Conservation (phyloP, 2,329 filamentous ascomycete species). For the Emmonsiellopsis sp. region DNA sequence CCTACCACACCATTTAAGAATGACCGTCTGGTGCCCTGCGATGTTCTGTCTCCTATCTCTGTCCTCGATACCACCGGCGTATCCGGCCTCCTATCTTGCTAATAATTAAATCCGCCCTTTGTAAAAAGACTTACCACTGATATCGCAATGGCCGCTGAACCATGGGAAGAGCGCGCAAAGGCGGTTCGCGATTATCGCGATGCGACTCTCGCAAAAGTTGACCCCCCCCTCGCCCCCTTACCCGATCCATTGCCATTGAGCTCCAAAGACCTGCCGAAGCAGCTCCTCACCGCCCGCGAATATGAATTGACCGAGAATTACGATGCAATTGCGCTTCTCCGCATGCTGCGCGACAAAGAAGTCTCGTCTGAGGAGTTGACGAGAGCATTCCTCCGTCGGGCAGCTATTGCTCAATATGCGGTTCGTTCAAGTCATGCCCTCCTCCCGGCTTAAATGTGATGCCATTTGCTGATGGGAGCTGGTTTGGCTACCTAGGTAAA, state of each 20-base stretch:
- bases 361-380: slow-evolving; percentile 37
- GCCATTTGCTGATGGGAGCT: not conserved
- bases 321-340: slow-evolving; percentile 34
- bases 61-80: too few species aligned
- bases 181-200: slow-evolving; percentile 16
- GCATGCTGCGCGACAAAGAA: slow-evolving; percentile 34
- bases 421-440: slow-evolving; percentile 29
- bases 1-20: too few species aligned
- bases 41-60: too few species aligned
- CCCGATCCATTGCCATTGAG: slow-evolving; percentile 13
- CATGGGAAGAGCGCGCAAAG: slow-evolving; percentile 14
- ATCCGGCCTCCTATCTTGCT: too few species aligned
- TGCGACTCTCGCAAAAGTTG: slow-evolving; percentile 14
- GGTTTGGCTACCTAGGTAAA: slow-evolving; percentile 38
- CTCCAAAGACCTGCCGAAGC: slow-evolving; percentile 29
- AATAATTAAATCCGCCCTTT: too few species aligned
- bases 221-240: slow-evolving; percentile 12
- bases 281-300: slow-evolving; percentile 39
- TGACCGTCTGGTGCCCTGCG: too few species aligned
- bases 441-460: not conserved
- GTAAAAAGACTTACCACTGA: not conserved
- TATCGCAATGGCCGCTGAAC: slow-evolving; percentile 2
- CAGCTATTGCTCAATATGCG: slow-evolving; percentile 44
- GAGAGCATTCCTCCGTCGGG: slow-evolving; percentile 46
- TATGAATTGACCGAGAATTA: slow-evolving; percentile 41